These are phyloP conservation scores for Suillus clintonianus DNA, from an alignment of 768 basidiomycete genomes.

Conservation along the genomic window DNA sequence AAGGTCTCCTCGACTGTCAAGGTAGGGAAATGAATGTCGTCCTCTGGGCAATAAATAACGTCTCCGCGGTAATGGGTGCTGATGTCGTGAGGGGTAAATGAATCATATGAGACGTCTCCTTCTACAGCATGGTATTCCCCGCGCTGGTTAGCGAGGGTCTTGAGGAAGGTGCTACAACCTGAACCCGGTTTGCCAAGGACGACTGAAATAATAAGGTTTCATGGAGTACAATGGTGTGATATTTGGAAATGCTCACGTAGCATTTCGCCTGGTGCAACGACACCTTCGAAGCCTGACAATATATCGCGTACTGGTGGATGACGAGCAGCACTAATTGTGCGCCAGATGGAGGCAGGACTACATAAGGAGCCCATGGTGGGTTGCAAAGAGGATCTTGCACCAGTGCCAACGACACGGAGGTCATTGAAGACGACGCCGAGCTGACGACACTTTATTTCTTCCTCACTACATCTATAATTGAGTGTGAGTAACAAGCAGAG, in stretches of 20 bases:
- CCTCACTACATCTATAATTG: slow-evolving; percentile 31
- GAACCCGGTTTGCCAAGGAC: slow-evolving; percentile 85
- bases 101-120: slow-evolving; percentile 46
- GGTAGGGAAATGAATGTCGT: slow-evolving; percentile 51
- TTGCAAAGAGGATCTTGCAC: slow-evolving; percentile 44
- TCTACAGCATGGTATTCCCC: slow-evolving; percentile 42
- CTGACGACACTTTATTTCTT: slow-evolving; percentile 36
- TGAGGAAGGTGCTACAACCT: slow-evolving; percentile 51
- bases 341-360: slow-evolving; percentile 42
- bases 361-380: slow-evolving; percentile 55
- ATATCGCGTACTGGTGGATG: slow-evolving; percentile 69
- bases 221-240: neutral
- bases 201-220: slow-evolving; percentile 41
- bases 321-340: slow-evolving; percentile 42
- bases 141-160: slow-evolving; percentile 50
- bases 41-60: slow-evolving; percentile 44
- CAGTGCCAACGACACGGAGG: slow-evolving; percentile 53
- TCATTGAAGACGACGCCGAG: slow-evolving; percentile 55
- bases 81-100: slow-evolving; percentile 47
- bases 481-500: neutral
- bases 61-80: slow-evolving; percentile 47
- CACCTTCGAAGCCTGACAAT: slow-evolving; percentile 62
- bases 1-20: slow-evolving; percentile 51
- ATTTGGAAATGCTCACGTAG: slow-evolving; percentile 52
- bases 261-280: slow-evolving; percentile 74